phyloP scores from a whole-genome alignment of 441 rosid genomes.

The Jatropha podagrica region DNA sequence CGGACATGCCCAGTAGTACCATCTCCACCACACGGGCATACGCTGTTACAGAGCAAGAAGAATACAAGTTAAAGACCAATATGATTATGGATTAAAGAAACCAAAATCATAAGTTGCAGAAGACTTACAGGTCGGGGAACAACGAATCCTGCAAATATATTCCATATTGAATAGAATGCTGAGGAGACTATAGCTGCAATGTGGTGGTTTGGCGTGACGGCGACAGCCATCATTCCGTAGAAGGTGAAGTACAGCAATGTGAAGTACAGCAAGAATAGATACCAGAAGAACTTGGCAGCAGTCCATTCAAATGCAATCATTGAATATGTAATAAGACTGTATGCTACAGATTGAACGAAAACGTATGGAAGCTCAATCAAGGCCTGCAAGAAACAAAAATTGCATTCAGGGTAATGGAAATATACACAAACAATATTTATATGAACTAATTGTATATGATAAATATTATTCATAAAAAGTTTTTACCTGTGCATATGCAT shows the following conservation, averaged over 20 bases:
- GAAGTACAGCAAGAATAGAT: constrained; percentile 53
- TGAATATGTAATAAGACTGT: constrained; percentile 54
- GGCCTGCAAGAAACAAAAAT: background rate
- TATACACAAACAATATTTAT: background rate
- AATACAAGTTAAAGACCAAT: background rate
- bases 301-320: constrained; percentile 68
- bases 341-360: constrained; percentile 40
- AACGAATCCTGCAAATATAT: constrained; percentile 52
- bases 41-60: constrained; percentile 30
- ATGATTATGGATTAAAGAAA: background rate
- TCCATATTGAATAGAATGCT: constrained; percentile 35
- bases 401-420: background rate
- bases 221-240: constrained; percentile 4
- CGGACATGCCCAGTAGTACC: constrained; percentile 52
- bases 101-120: background rate
- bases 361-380: constrained; percentile 38
- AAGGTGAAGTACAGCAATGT: constrained; percentile 58
- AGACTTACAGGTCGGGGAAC: constrained; percentile 52
- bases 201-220: constrained; percentile 3
- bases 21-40: constrained; percentile 55
- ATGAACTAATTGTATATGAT: background rate
- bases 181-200: background rate
- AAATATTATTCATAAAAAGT: background rate
- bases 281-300: constrained; percentile 58
- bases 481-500: constrained; percentile 51